A percentile compares a stretch with the other conserved stretches of the same genome.
Conservation (phyloP, 192 early-diverging fungal species). For the Podila verticillata region DNA sequence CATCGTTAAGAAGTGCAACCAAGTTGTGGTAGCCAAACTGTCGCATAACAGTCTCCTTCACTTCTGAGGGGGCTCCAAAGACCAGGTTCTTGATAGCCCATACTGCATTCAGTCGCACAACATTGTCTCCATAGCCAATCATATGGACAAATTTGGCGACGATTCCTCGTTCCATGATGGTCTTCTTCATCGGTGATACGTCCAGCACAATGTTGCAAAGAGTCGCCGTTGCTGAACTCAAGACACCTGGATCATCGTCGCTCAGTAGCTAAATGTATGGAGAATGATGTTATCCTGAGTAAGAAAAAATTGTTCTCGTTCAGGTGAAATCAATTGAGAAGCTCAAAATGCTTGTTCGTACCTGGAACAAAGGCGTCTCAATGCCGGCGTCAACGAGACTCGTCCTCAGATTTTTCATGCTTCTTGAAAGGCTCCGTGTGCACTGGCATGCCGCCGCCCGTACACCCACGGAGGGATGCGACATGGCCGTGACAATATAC, state of each 20-base stretch:
- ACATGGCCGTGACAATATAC: slow-evolving; percentile 72
- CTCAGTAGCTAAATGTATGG: slow-evolving; percentile 56
- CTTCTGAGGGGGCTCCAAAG: slow-evolving; percentile 70
- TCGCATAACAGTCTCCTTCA: slow-evolving; percentile 75
- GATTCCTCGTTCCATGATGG: slow-evolving; percentile 76
- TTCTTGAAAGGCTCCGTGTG: slow-evolving; percentile 78
- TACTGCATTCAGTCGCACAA: slow-evolving; percentile 74
- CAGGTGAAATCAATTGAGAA: not conserved
- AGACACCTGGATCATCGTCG: slow-evolving; percentile 70
- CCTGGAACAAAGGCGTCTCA: slow-evolving; percentile 71
- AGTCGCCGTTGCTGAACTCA: slow-evolving; percentile 75
- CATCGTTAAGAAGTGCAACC: slow-evolving; percentile 68
- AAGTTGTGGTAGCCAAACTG: slow-evolving; percentile 72
- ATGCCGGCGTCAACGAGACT: slow-evolving; percentile 82
- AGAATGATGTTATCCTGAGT: not conserved
- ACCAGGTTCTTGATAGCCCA: slow-evolving; percentile 88
- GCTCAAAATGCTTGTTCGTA: slow-evolving; percentile 15
- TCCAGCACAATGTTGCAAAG: slow-evolving; percentile 89
- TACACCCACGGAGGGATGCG: slow-evolving; percentile 62
- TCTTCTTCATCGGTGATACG: slow-evolving; percentile 82
- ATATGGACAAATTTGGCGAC: slow-evolving; percentile 76
- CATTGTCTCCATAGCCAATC: slow-evolving; percentile 55
- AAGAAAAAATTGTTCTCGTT: not conserved
- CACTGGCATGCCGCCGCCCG: slow-evolving; percentile 84
- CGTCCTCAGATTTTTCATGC: slow-evolving; percentile 80